Percentiles rank a stretch among this genome's conserved stretches.
Conservation (phyloP, 2,329 filamentous ascomycete species). For the Hymenoscyphus occultus region DNA sequence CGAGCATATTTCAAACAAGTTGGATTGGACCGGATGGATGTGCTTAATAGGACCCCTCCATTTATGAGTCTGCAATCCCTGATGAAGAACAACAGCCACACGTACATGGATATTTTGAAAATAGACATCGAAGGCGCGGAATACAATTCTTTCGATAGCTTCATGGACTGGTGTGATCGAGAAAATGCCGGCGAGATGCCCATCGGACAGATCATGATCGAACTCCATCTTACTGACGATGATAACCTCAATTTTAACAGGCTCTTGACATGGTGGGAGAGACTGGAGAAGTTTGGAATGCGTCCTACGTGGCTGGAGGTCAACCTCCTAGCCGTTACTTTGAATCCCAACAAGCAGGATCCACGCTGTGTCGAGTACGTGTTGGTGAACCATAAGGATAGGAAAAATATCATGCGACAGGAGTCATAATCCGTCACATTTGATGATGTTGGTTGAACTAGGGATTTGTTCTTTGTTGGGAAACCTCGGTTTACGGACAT, state of each 20-base stretch:
- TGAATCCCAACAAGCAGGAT: constrained; percentile 27
- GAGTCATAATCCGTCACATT: constrained; percentile 6
- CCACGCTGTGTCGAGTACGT: constrained; percentile 34
- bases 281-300: constrained; percentile 33
- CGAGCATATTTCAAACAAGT: constrained; percentile 38
- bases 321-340: constrained; percentile 32
- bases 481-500: background rate
- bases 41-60: constrained; percentile 31
- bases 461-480: background rate
- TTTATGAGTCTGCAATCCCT: constrained; percentile 40
- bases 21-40: constrained; percentile 36
- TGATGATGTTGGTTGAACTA: background rate
- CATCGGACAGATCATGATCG: constrained; percentile 32
- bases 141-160: constrained; percentile 34
- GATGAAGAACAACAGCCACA: constrained; percentile 40
- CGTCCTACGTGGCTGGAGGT: constrained; percentile 33
- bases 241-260: constrained; percentile 26
- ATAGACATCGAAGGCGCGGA: constrained; percentile 42
- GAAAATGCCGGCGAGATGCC: constrained; percentile 19
- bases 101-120: constrained; percentile 42
- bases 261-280: constrained; percentile 35
- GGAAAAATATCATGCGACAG: constrained; percentile 26
- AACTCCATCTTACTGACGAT: constrained; percentile 31
- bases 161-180: constrained; percentile 28
- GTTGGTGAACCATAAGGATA: constrained; percentile 31